Evolutionary conservation across 2,329 filamentous ascomycete species (phyloP).

Genomic region (Colletotrichum lini): DNA sequence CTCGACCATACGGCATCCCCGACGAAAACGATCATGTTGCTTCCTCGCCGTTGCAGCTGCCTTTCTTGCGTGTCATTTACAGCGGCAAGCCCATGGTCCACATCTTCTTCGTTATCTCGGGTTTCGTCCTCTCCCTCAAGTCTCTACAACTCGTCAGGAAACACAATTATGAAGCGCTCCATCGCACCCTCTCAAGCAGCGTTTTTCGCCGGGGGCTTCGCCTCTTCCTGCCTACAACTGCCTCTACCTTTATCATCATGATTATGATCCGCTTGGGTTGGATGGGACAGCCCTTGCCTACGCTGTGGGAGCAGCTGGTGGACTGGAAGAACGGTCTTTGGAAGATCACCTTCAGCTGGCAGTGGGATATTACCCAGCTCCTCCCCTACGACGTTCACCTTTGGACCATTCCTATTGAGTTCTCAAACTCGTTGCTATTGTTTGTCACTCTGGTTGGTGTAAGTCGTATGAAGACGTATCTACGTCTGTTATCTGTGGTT

Average conservation of each 20-base stretch:
- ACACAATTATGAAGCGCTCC: slow-evolving; percentile 54
- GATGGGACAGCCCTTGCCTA: slow-evolving; percentile 47
- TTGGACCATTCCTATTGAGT: slow-evolving; percentile 65
- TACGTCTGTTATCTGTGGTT: slow-evolving; percentile 50
- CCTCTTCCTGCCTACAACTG: slow-evolving; percentile 61
- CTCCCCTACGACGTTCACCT: slow-evolving; percentile 59
- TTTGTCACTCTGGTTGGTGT: slow-evolving; percentile 56
- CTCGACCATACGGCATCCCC: slow-evolving; percentile 53
- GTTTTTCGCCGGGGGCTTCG: slow-evolving; percentile 63
- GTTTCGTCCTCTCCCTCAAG: slow-evolving; percentile 62
- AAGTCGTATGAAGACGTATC: slow-evolving; percentile 50
- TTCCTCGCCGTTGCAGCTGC: slow-evolving; percentile 58
- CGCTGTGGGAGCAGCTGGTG: slow-evolving; percentile 45
- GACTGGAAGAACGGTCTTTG: slow-evolving; percentile 48
- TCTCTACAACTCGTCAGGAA: slow-evolving; percentile 58
- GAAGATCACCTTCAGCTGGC: slow-evolving; percentile 47
- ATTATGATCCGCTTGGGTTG: slow-evolving; percentile 51
- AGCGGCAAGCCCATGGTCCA: slow-evolving; percentile 65
- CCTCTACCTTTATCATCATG: slow-evolving; percentile 58
- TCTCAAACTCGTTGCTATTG: slow-evolving; percentile 61
- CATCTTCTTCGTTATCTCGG: slow-evolving; percentile 67
- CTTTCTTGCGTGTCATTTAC: slow-evolving; percentile 59
- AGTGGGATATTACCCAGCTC: slow-evolving; percentile 47
- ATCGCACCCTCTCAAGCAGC: slow-evolving; percentile 59
- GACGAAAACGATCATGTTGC: slow-evolving; percentile 48